Percentiles rank a stretch among this genome's conserved stretches.
These are phyloP conservation scores for Claviceps pazoutovae DNA, from an alignment of 2,329 filamentous ascomycete species.

Conservation along the genomic window DNA sequence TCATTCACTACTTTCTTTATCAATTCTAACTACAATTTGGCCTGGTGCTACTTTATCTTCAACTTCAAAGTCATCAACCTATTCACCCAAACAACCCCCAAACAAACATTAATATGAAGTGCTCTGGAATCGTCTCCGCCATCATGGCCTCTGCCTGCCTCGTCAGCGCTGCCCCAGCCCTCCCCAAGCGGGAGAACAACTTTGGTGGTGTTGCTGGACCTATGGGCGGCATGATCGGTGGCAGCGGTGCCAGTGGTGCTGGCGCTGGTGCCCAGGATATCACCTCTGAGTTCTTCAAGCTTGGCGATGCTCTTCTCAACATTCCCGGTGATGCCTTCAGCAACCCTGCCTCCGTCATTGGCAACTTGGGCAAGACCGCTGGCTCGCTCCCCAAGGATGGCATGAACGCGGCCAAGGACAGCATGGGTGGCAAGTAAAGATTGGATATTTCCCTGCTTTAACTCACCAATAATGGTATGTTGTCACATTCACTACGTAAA, in stretches of 20 bases:
- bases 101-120: background rate
- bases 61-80: background rate
- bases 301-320: slow-evolving; percentile 8
- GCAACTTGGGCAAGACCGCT: background rate
- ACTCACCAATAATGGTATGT: background rate
- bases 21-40: background rate
- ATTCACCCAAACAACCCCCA: background rate
- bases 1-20: too few species aligned
- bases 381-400: background rate
- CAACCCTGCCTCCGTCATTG: background rate
- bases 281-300: slow-evolving; percentile 7
- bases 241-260: background rate
- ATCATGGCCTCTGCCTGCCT: slow-evolving; percentile 1
- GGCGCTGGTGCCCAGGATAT: slow-evolving; percentile 2
- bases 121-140: background rate
- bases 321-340: slow-evolving; percentile 6
- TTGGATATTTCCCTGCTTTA: too few species aligned
- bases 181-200: slow-evolving; percentile 3
- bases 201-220: background rate
- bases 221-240: background rate
- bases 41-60: background rate
- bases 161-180: slow-evolving; percentile 2
- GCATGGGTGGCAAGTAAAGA: background rate
- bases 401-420: background rate
- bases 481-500: too few species aligned